phyloP scores from a whole-genome alignment of 1,284 basidiomycete species.

The Tilletia indica region DNA sequence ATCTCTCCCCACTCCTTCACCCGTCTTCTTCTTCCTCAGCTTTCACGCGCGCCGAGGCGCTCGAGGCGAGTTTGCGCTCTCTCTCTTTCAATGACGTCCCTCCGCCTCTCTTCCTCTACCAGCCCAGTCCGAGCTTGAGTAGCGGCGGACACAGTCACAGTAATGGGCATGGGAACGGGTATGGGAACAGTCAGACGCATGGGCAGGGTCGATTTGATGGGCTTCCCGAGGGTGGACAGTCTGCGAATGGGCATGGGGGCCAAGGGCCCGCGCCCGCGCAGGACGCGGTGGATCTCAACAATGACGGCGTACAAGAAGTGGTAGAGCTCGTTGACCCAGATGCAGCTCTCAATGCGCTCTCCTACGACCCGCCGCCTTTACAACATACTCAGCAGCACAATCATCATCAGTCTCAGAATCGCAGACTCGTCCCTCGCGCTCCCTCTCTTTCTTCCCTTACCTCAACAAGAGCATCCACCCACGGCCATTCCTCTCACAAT shows the following conservation, averaged over 20 bases:
- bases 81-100: not conserved
- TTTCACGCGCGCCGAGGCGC: not conserved
- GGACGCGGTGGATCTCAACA: not conserved
- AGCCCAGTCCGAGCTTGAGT: not conserved
- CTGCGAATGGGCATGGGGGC: too few species aligned
- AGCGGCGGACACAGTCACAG: not conserved
- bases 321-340: not conserved
- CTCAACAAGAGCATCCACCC: not conserved
- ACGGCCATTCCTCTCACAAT: slow-evolving; percentile 8
- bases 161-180: not conserved
- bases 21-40: not conserved
- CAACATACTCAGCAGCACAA: not conserved
- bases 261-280: too few species aligned
- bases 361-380: not conserved
- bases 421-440: not conserved
- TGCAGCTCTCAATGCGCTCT: not conserved
- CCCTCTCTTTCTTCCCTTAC: not conserved
- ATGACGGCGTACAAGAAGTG: not conserved
- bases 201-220: not conserved
- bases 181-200: not conserved
- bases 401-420: not conserved
- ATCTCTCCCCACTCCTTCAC: too few species aligned
- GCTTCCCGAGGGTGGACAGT: not conserved
- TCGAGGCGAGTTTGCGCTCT: slow-evolving; percentile 8
- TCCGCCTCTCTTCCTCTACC: not conserved